Conservation (phyloP, 768 basidiomycete species). For the Xerocomellus dryophilus region DNA sequence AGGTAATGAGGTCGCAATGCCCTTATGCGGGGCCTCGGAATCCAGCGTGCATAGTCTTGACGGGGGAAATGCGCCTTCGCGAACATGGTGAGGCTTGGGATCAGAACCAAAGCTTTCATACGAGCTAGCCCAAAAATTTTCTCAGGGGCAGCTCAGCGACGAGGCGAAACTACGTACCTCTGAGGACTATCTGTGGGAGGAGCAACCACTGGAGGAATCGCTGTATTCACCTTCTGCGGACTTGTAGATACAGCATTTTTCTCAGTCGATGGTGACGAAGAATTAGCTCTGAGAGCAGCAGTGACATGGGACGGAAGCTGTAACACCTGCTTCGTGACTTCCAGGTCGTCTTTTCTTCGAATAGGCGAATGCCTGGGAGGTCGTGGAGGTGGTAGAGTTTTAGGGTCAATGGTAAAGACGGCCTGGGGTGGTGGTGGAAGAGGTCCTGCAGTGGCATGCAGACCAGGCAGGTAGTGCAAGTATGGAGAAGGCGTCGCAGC, state of each 20-base stretch:
- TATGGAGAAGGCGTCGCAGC: constrained; percentile 39
- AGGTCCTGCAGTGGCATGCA: constrained; percentile 71
- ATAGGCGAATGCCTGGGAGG: constrained; percentile 61
- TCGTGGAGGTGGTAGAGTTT: constrained; percentile 53
- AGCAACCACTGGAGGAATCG: not conserved
- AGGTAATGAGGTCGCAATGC: constrained; percentile 19
- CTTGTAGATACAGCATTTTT: constrained; percentile 26
- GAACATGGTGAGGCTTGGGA: constrained; percentile 31
- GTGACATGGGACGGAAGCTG: constrained; percentile 57
- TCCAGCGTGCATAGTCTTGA: constrained; percentile 34
- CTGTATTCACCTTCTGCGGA: constrained; percentile 20
- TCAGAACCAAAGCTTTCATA: constrained; percentile 24
- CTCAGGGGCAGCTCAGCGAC: not conserved
- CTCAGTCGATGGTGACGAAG: constrained; percentile 19
- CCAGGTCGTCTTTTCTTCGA: constrained; percentile 47
- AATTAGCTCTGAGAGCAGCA: constrained; percentile 35
- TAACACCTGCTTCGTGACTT: constrained; percentile 56
- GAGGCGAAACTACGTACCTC: constrained; percentile 17
- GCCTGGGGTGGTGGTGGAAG: constrained; percentile 68
- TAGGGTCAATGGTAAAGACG: constrained; percentile 45
- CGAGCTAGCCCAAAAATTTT: constrained; percentile 6
- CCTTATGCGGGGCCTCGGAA: constrained; percentile 20
- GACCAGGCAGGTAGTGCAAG: constrained; percentile 60
- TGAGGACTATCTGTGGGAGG: constrained; percentile 10
- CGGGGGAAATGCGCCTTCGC: constrained; percentile 69